A percentile compares a stretch with the other conserved stretches of the same genome.
These are phyloP conservation scores for Hibiscus tridactylites DNA, from an alignment of 345 rosid species.

Conservation along the genomic window DNA sequence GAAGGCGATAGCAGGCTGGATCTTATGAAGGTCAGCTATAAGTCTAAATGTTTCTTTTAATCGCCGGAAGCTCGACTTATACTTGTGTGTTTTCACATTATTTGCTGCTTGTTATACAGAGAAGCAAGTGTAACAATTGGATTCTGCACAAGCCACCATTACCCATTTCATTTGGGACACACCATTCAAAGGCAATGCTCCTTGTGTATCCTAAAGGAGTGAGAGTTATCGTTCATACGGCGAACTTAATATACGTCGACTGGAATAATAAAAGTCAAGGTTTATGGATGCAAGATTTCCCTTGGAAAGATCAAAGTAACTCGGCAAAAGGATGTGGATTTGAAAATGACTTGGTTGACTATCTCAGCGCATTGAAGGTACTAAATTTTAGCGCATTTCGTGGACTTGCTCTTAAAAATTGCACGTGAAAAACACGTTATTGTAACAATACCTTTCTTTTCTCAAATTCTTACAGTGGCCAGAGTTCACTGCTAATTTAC, in stretches of 20 bases:
- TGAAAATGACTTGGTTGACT: slow-evolving; percentile 78
- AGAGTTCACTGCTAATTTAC: slow-evolving; percentile 58
- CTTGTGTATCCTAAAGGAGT: slow-evolving; percentile 80
- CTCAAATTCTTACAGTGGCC: slow-evolving; percentile 52
- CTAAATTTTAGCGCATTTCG: background rate
- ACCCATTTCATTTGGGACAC: slow-evolving; percentile 90
- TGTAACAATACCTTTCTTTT: background rate
- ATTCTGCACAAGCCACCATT: slow-evolving; percentile 82
- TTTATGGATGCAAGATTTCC: slow-evolving; percentile 99
- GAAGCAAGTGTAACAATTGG: slow-evolving; percentile 75
- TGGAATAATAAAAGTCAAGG: slow-evolving; percentile 99
- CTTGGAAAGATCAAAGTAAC: slow-evolving; percentile 70
- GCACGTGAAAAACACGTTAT: background rate
- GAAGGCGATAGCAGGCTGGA: slow-evolving; percentile 73
- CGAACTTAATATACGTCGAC: slow-evolving; percentile 79
- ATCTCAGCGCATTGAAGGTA: slow-evolving; percentile 80
- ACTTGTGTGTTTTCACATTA: background rate
- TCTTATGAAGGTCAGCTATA: slow-evolving; percentile 58
- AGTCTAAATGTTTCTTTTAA: background rate
- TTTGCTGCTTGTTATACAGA: slow-evolving; percentile 30
- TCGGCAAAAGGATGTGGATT: slow-evolving; percentile 44
- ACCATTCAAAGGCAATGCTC: slow-evolving; percentile 92
- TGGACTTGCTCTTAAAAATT: background rate
- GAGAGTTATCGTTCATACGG: slow-evolving; percentile 82
- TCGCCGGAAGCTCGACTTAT: background rate